These are phyloP conservation scores for Styphnolobium japonicum DNA, from an alignment of 306 rosid genomes.

Conservation along the genomic window DNA sequence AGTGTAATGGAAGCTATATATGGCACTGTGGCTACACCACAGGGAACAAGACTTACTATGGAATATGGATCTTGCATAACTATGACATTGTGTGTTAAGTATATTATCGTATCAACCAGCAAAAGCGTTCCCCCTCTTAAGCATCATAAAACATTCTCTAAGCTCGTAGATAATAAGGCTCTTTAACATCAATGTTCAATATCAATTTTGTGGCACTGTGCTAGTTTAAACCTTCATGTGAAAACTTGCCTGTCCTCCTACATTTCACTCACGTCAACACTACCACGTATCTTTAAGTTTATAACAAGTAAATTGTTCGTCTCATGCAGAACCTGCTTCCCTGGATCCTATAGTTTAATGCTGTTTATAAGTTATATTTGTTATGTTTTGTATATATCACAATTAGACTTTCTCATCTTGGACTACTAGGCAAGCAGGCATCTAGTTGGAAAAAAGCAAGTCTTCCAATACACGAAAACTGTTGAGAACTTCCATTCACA, in stretches of 20 bases:
- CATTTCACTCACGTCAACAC: not conserved
- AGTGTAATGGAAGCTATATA: not conserved
- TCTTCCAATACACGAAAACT: constrained; percentile 11
- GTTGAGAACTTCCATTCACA: constrained; percentile 12
- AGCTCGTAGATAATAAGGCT: not conserved
- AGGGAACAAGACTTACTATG: not conserved
- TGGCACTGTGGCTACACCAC: not conserved
- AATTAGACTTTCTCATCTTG: not conserved
- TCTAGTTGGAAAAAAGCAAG: not conserved
- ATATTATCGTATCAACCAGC: not conserved
- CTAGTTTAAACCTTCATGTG: not conserved
- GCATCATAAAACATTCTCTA: not conserved
- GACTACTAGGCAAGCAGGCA: not conserved
- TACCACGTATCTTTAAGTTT: not conserved
- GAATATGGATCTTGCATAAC: too few relatives aligned
- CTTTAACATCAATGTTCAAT: not conserved
- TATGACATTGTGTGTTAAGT: not conserved
- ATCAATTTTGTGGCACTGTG: not conserved
- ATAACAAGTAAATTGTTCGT: not conserved
- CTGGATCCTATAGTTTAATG: not conserved
- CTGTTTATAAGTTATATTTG: not conserved
- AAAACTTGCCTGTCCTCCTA: not conserved
- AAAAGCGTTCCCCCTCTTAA: not conserved
- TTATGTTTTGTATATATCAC: not conserved
- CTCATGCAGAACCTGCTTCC: not conserved